Evolutionary conservation across 2,329 filamentous ascomycete species (phyloP), one percentile per base, ranked within the genome.

Genomic region (Fonsecaea monophora): DNA sequence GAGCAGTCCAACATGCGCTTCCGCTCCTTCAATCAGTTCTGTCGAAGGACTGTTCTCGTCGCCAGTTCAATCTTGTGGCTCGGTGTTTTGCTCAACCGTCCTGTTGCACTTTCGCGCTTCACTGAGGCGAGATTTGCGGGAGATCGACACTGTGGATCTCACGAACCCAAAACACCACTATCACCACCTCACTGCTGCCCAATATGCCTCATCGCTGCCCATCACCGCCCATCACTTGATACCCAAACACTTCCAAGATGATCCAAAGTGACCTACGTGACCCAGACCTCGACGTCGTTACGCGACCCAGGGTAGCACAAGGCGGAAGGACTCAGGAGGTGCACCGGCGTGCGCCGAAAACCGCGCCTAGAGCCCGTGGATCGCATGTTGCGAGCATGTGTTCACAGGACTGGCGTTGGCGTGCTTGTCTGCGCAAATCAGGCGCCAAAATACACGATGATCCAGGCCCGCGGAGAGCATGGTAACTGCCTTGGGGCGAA

Each of bases 361-460:
- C n/a, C 25, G 55, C 61, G 37, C 21, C n/a, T 38, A 40, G 25
- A 54, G 25, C 10, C 2, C 35, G 37, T 60, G 57, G 58, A 62
- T 35, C 32, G 9, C 18, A 30, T 34, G 25, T 42, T 37, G 56
- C 63, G 60, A 66, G 66, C 68, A 68, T 70, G 68, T 70, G 68
- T 70, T 70, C 66, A 53, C 53, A 53, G 38, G 62, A 68, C 58
- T 68, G 68, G 64, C 54, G 50, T 53, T 62, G 59, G 63, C 56
- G 53, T 55, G 53, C 13, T 61, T 53, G 34, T 53, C 63, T 53
- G 60, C 55, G 53, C 50, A 53, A 35, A 62, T 61, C 55, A 53
- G 54, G 59, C 21, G 34, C 45, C 10, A 2, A 50, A 21, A 55
- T 32, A 21, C 21, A 50, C 40, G 15, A 48, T 62, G 55, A 38